Base-by-base conservation (phyloP, 2,329 filamentous ascomycete genomes). In the Chrysosporium queenslandicum region DNA sequence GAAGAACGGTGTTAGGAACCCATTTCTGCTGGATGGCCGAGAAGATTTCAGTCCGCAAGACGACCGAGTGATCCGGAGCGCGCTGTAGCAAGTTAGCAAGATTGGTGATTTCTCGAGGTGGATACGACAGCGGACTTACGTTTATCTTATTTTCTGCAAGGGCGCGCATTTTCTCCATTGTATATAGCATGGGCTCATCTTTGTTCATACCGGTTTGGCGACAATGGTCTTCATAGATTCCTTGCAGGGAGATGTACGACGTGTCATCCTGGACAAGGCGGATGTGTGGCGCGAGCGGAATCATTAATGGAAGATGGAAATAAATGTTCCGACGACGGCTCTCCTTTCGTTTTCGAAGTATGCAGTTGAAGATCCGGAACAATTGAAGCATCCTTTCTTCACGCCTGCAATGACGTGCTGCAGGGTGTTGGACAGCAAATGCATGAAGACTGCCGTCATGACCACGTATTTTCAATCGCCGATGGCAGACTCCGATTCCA, bases 401-500 rank as follows among this genome's bases (percentile, higher is more conserved):
- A 51, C 94, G 81, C 55, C 92, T 81, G 63, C 90, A 96, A 67
- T 94, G 90, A 53, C 92, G 77, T 2, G 90, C 88, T 1, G 92
- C 90, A 3, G 92, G 94, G 66, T 97, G 91, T 65, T 98, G 94
- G 32, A 98, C 88, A 2, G 90, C 90, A 71, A 96, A 99, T 6
- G 88, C 80, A 74, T 98, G 92, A n/a, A 95, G 75, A 64, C 90
- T 97, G 59, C 94, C 92, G 69, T 99, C 94, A 65, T 97, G 91
- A 14, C 92, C 94, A 58, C 94, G 86, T 66, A 99, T 97, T 73
- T 89, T 95, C 60, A 99, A 78, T 43, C 94, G 81, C 29, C 92
- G 82, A 69, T 97, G 91, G 47, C 91, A 97, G 27, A 90, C 85
- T 51, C 89, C 89, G 61, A 94, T 88, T 8, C 85, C 87, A 52